A percentile compares a stretch with the other conserved stretches of the same genome.
Evolutionary conservation across 352 stramenopile species (phyloP).

Genomic region (Phytopythium montanum): DNA sequence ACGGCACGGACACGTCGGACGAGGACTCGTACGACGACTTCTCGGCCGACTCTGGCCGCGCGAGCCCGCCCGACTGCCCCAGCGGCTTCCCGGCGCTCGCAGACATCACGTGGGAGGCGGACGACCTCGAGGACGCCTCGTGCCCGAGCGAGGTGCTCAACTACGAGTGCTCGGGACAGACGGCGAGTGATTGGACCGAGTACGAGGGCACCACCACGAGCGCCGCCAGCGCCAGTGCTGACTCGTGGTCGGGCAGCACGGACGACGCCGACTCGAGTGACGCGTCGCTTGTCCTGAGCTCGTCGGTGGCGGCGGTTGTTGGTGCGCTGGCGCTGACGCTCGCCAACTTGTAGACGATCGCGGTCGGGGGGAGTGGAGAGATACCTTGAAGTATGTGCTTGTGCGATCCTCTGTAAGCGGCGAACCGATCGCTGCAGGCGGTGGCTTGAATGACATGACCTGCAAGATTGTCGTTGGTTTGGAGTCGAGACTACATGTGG

Average conservation of each 20-base stretch:
- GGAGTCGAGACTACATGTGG: too few relatives aligned
- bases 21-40: constrained; percentile 31
- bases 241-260: constrained; percentile 9
- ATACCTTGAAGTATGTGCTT: background rate
- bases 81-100: constrained; percentile 22
- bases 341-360: background rate
- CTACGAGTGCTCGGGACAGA: constrained; percentile 42
- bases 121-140: constrained; percentile 22
- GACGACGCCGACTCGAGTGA: background rate
- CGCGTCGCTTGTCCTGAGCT: constrained; percentile 15
- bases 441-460: background rate
- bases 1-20: constrained; percentile 29
- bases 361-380: too few relatives aligned
- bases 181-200: constrained; percentile 41
- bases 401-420: background rate
- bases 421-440: background rate
- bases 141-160: constrained; percentile 29
- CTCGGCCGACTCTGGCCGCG: constrained; percentile 20
- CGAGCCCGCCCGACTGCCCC: constrained; percentile 21
- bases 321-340: constrained; percentile 10
- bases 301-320: constrained; percentile 14
- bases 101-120: constrained; percentile 28
- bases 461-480: too few relatives aligned
- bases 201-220: constrained; percentile 26
- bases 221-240: constrained; percentile 20